Conservation (phyloP, 2,329 filamentous ascomycete species). For the Verticillium klebahnii region DNA sequence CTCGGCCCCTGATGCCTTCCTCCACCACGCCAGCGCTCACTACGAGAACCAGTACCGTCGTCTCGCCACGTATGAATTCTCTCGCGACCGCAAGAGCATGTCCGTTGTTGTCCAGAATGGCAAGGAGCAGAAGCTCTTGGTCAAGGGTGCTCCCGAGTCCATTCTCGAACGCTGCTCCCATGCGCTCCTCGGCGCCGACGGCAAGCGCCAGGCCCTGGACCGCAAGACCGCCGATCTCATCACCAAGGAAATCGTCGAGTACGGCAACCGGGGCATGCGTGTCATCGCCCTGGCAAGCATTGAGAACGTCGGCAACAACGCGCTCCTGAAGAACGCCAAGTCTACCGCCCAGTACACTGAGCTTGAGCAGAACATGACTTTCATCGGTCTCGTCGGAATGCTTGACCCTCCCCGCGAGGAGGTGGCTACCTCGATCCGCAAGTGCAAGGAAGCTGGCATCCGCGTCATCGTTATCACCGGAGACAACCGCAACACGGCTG, state of each 20-base stretch:
- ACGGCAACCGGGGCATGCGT: conserved; percentile 87
- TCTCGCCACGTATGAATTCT: conserved; percentile 92
- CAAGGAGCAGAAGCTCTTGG: conserved; percentile 72
- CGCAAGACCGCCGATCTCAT: conserved; percentile 66
- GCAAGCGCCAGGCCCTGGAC: conserved; percentile 70
- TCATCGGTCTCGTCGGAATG: conserved; percentile 93
- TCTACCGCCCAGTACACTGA: conserved; percentile 78
- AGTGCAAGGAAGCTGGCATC: conserved; percentile 91
- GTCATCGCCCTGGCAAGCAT: conserved; percentile 89
- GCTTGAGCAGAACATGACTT: conserved; percentile 89
- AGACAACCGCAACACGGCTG: conserved; percentile 95
- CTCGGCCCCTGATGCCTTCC: conserved; percentile 53
- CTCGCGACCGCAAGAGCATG: conserved; percentile 98
- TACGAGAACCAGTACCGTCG: conserved; percentile 74
- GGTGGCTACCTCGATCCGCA: conserved; percentile 77
- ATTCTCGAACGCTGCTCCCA: conserved; percentile 90
- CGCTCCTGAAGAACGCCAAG: conserved; percentile 69
- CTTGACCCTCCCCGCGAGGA: conserved; percentile 93
- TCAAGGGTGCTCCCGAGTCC: conserved; percentile 95
- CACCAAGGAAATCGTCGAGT: conserved; percentile 76
- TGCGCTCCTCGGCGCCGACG: conserved; percentile 70
- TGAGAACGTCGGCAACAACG: conserved; percentile 67
- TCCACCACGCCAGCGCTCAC: conserved; percentile 78
- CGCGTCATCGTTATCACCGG: conserved; percentile 97
- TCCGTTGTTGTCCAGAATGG: conserved; percentile 80